Conservation (phyloP, 2,329 filamentous ascomycete species). For the Neocatenulostroma microsporum region DNA sequence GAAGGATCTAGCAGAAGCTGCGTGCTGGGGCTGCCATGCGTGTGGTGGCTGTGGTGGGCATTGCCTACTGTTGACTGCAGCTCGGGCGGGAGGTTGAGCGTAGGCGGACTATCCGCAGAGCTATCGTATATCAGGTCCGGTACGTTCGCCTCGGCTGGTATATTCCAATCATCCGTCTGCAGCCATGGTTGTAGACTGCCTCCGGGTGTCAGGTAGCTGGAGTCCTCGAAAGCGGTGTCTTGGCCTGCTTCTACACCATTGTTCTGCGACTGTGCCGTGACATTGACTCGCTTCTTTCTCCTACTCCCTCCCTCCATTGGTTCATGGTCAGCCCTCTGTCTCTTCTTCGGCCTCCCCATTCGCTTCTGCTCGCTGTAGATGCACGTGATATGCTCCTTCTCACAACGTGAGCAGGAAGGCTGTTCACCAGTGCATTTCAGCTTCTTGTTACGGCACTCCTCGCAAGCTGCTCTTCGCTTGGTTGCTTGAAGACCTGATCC, state of each 20-base stretch:
- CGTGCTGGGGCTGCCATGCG: no score
- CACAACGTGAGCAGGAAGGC: constrained; percentile 37
- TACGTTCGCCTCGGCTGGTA: constrained; percentile 6
- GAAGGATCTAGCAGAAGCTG: constrained; percentile 14
- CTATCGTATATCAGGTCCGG: constrained; percentile 19
- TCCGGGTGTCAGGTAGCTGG: constrained; percentile 14
- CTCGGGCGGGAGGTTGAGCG: constrained; percentile 12
- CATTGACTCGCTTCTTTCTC: no score
- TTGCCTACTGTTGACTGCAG: constrained; percentile 8
- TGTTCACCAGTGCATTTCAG: constrained; percentile 41
- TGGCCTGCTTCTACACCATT: constrained; percentile 3
- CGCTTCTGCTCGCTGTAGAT: constrained; percentile 42
- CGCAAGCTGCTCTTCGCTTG: constrained; percentile 35
- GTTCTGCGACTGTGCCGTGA: no score
- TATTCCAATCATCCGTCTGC: constrained; percentile 7
- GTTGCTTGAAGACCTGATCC: no score
- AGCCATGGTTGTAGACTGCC: constrained; percentile 20
- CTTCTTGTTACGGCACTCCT: constrained; percentile 40
- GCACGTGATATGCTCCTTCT: constrained; percentile 35
- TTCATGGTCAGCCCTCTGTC: constrained; percentile 29
- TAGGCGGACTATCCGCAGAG: constrained; percentile 11
- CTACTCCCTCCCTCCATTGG: no score
- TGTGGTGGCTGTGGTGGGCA: no score
- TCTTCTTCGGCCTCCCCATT: constrained; percentile 47
- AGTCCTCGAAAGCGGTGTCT: no score